These are phyloP conservation scores for Aspergillus sp. DNA, from an alignment of 2,329 filamentous ascomycete species.

Conservation along the genomic window DNA sequence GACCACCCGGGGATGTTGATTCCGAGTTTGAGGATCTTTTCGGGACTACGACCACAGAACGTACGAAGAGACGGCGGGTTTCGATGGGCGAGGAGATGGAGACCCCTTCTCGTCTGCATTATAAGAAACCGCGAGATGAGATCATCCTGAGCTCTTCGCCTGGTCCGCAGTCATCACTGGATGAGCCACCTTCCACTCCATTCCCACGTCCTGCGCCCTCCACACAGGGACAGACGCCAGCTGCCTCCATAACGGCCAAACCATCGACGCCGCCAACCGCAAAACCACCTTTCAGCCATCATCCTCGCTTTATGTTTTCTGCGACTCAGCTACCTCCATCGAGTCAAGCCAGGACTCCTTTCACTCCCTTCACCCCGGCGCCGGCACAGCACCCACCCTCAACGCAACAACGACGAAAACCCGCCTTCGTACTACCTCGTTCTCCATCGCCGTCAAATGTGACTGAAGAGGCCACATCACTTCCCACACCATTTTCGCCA, in stretches of 20 bases:
- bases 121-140: slow-evolving; percentile 7
- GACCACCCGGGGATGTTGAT: slow-evolving; percentile 9
- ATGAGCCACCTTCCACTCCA: slow-evolving; percentile 3
- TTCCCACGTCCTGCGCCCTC: slow-evolving; percentile 3
- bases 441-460: slow-evolving; percentile 24
- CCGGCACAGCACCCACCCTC: slow-evolving; percentile 7
- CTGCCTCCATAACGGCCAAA: slow-evolving; percentile 2
- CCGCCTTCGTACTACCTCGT: slow-evolving; percentile 31
- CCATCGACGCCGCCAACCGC: slow-evolving; percentile 10
- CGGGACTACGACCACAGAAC: slow-evolving; percentile 12
- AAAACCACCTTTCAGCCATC: slow-evolving; percentile 18
- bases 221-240: neutral
- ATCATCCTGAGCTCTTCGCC: slow-evolving; percentile 15
- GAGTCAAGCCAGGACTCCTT: slow-evolving; percentile 9
- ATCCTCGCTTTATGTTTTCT: slow-evolving; percentile 24
- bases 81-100: slow-evolving; percentile 7
- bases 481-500: slow-evolving; percentile 30
- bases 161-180: slow-evolving; percentile 3
- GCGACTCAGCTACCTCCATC: slow-evolving; percentile 12
- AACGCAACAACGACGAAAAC: slow-evolving; percentile 20
- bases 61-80: slow-evolving; percentile 27
- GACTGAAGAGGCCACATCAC: slow-evolving; percentile 9
- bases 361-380: slow-evolving; percentile 1
- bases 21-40: slow-evolving; percentile 25
- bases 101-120: neutral